phyloP scores from a whole-genome alignment of 2,329 filamentous ascomycete species.

The Coleophoma eucalyptorum region DNA sequence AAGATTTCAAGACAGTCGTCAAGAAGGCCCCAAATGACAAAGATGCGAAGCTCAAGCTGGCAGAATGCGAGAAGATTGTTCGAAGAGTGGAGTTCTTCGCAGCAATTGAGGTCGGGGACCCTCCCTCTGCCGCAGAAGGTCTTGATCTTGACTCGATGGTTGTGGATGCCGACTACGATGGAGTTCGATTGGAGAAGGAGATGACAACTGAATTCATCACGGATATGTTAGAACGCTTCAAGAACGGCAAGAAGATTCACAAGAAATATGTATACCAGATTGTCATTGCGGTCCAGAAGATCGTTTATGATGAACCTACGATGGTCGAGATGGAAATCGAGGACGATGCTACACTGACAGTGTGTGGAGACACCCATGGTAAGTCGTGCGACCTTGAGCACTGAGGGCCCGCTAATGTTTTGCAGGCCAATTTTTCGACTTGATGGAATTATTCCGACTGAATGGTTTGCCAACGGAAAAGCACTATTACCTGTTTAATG shows the following conservation, averaged over 20 bases:
- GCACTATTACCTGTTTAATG: slow-evolving; percentile 96
- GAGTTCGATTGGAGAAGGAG: slow-evolving; percentile 67
- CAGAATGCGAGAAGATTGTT: slow-evolving; percentile 93
- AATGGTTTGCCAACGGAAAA: slow-evolving; percentile 83
- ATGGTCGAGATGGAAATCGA: slow-evolving; percentile 93
- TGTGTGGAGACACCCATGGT: slow-evolving; percentile 98
- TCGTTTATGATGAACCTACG: slow-evolving; percentile 88
- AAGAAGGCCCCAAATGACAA: slow-evolving; percentile 84
- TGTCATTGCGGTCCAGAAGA: slow-evolving; percentile 80
- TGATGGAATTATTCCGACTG: slow-evolving; percentile 91
- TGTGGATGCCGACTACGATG: slow-evolving; percentile 83
- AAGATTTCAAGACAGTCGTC: slow-evolving; percentile 89
- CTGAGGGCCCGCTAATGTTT: not conserved
- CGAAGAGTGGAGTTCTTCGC: slow-evolving; percentile 89
- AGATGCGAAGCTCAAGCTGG: slow-evolving; percentile 84
- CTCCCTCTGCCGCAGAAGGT: slow-evolving; percentile 86
- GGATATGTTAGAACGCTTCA: slow-evolving; percentile 96
- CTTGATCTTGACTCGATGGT: slow-evolving; percentile 83
- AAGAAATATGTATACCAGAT: slow-evolving; percentile 98
- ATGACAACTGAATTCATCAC: slow-evolving; percentile 98
- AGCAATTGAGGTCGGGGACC: slow-evolving; percentile 89
- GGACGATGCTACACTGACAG: slow-evolving; percentile 75
- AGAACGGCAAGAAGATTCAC: slow-evolving; percentile 90
- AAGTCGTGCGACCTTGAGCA: slow-evolving; percentile 23
- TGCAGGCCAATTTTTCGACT: slow-evolving; percentile 90